Conservation (phyloP, 768 basidiomycete species). For the Mycena amicta region DNA sequence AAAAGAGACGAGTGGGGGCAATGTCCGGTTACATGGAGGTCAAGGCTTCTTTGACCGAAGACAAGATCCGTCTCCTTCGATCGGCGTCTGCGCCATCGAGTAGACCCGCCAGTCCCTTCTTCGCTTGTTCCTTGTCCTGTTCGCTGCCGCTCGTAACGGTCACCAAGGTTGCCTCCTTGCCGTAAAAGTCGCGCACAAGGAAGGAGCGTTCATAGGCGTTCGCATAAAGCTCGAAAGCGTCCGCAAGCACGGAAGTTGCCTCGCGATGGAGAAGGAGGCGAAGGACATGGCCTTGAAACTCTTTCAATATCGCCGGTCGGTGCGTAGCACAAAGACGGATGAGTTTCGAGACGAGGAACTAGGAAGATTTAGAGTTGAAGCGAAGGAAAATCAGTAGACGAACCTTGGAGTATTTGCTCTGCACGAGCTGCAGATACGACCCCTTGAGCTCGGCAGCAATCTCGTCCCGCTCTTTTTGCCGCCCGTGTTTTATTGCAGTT, state of each 20-base stretch:
- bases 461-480: slow-evolving; percentile 73
- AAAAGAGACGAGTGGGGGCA: slow-evolving; percentile 1
- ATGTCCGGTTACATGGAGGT: slow-evolving; percentile 62
- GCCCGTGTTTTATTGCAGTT: slow-evolving; percentile 80
- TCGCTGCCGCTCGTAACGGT: slow-evolving; percentile 53
- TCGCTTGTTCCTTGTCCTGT: slow-evolving; percentile 64
- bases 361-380: background rate
- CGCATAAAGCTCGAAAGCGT: slow-evolving; percentile 85
- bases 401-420: slow-evolving; percentile 91
- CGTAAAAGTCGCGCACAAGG: slow-evolving; percentile 86
- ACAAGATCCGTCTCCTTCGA: slow-evolving; percentile 65
- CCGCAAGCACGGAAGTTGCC: slow-evolving; percentile 80
- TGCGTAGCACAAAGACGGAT: slow-evolving; percentile 75
- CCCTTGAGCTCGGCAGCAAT: slow-evolving; percentile 85
- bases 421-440: slow-evolving; percentile 72
- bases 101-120: slow-evolving; percentile 68
- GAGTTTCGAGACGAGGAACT: slow-evolving; percentile 85
- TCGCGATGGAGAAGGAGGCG: slow-evolving; percentile 83
- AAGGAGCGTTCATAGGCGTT: slow-evolving; percentile 84
- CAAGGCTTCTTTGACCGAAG: slow-evolving; percentile 73
- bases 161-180: slow-evolving; percentile 83
- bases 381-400: slow-evolving; percentile 12
- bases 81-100: slow-evolving; percentile 67
- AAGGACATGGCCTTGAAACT: slow-evolving; percentile 77
- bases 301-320: slow-evolving; percentile 72